These are phyloP conservation scores for Acanthochlamys bracteata DNA, from an alignment of 106 monocot species.

Conservation along the genomic window DNA sequence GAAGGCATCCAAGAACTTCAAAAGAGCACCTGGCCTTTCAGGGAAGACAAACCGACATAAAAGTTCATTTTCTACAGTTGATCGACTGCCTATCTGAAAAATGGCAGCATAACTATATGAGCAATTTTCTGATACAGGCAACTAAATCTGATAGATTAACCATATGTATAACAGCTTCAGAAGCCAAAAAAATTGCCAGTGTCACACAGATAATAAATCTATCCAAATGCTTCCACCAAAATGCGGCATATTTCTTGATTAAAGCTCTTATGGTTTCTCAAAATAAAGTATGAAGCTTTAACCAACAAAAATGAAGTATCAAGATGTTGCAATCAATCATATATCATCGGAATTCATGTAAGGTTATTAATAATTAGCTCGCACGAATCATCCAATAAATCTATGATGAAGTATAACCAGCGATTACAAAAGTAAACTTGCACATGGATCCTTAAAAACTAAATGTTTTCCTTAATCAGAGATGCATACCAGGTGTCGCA, in stretches of 20 bases:
- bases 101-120: not conserved
- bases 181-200: not conserved
- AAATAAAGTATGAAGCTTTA: too few species aligned
- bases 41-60: slow-evolving; percentile 85
- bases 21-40: slow-evolving; percentile 76
- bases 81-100: slow-evolving; percentile 76
- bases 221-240: too few species aligned
- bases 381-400: too few species aligned
- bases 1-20: slow-evolving; percentile 86
- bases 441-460: too few species aligned
- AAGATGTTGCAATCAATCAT: too few species aligned
- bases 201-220: not conserved
- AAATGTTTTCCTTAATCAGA: not conserved
- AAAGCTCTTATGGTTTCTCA: too few species aligned
- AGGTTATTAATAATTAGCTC: too few species aligned
- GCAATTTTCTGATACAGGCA: not conserved
- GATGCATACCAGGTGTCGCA: slow-evolving; percentile 73
- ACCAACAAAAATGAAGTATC: too few species aligned
- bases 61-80: slow-evolving; percentile 70
- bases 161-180: not conserved
- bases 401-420: too few species aligned
- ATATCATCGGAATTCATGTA: too few species aligned
- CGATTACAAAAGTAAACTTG: too few species aligned
- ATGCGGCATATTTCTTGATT: too few species aligned
- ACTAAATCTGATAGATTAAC: not conserved